Conservation (phyloP, 202 grass and related monocot genomes). For the Schoenoplectus tabernaemontani region DNA sequence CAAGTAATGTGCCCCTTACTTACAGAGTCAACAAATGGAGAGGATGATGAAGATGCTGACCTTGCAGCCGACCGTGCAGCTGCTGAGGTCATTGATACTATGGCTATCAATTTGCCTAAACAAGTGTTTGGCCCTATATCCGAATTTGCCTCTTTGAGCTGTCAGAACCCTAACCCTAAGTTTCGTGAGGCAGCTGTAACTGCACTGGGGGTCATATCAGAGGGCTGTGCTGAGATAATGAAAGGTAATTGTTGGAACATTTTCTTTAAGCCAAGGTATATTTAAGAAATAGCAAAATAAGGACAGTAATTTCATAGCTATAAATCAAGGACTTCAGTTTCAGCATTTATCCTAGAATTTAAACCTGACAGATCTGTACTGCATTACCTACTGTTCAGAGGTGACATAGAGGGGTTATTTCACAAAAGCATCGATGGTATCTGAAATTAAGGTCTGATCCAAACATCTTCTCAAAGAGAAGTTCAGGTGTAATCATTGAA, state of each 20-base stretch:
- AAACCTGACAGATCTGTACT: too few relatives aligned
- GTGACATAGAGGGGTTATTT: background rate
- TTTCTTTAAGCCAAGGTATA: background rate
- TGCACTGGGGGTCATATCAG: conserved; percentile 79
- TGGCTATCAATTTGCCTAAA: conserved; percentile 95
- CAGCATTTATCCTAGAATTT: background rate
- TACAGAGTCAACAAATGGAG: conserved; percentile 55
- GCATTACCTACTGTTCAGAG: background rate
- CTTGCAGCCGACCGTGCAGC: conserved; percentile 85
- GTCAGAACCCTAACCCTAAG: conserved; percentile 63
- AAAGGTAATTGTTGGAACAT: conserved; percentile 37
- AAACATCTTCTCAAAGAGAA: background rate
- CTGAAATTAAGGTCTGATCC: background rate
- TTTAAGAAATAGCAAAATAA: background rate
- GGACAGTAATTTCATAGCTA: background rate
- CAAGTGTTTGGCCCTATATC: conserved; percentile 68
- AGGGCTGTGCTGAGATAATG: conserved; percentile 83
- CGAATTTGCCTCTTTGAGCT: conserved; percentile 82
- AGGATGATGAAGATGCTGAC: conserved; percentile 84
- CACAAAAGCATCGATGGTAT: background rate
- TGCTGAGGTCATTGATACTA: conserved; percentile 98
- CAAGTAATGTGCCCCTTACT: conserved; percentile 98
- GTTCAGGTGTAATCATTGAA: background rate
- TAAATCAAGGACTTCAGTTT: background rate
- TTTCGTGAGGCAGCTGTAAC: conserved; percentile 90